phyloP scores from a whole-genome alignment of 2,329 filamentous ascomycete genomes.

The Ophiostoma piceae region DNA sequence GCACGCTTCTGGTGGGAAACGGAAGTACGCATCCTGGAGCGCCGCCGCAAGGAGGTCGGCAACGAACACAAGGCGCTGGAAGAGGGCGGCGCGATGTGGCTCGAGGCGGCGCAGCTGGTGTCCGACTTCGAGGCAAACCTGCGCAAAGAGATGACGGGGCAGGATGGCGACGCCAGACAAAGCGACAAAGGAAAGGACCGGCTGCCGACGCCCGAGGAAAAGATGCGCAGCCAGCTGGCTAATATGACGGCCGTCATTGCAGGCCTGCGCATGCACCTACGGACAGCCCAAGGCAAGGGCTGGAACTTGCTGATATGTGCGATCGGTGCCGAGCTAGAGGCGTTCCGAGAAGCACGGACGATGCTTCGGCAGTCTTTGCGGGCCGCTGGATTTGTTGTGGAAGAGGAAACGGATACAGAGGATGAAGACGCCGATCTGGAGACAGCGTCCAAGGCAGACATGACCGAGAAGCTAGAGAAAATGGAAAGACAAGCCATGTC shows the following conservation, averaged over 20 bases:
- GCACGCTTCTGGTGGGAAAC: slow-evolving; percentile 65
- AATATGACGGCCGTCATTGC: slow-evolving; percentile 54
- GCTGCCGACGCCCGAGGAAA: slow-evolving; percentile 23
- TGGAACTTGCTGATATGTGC: slow-evolving; percentile 75
- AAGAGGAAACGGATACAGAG: slow-evolving; percentile 21
- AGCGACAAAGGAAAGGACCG: slow-evolving; percentile 31
- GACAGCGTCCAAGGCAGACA: slow-evolving; percentile 5
- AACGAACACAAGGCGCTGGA: slow-evolving; percentile 61
- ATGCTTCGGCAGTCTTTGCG: slow-evolving; percentile 34
- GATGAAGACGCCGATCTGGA: not conserved
- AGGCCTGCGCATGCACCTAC: slow-evolving; percentile 50
- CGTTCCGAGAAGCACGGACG: slow-evolving; percentile 33
- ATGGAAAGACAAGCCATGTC: not conserved
- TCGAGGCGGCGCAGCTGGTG: slow-evolving; percentile 54
- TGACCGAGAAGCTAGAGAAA: not conserved
- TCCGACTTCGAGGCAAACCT: slow-evolving; percentile 61
- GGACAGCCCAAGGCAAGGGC: slow-evolving; percentile 52
- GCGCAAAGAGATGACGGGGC: slow-evolving; percentile 47
- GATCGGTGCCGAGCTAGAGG: slow-evolving; percentile 57
- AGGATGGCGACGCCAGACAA: not conserved
- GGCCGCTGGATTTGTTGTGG: slow-evolving; percentile 32
- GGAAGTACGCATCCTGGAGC: slow-evolving; percentile 53
- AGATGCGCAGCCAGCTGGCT: slow-evolving; percentile 40
- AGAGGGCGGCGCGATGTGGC: slow-evolving; percentile 63
- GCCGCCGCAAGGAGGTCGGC: slow-evolving; percentile 51